Percentiles rank a stretch among this genome's conserved stretches.
These are phyloP conservation scores for Suaeda aralocaspica DNA, from an alignment of 148 eudicot genomes.

Conservation along the genomic window DNA sequence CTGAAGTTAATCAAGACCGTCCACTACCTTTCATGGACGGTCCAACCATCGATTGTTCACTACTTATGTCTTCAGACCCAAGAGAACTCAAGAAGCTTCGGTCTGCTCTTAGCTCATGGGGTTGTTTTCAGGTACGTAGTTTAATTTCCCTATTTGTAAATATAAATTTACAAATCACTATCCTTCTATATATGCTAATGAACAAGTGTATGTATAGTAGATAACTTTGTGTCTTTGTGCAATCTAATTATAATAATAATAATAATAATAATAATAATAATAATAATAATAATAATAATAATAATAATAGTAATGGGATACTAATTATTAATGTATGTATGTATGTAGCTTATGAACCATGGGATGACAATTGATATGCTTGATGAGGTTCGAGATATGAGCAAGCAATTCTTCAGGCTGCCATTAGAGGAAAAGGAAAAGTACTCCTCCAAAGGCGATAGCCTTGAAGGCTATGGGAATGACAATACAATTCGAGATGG, in stretches of 20 bases:
- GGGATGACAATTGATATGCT: slow-evolving; percentile 32
- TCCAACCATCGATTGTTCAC: slow-evolving; percentile 11
- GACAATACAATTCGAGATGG: slow-evolving; percentile 19
- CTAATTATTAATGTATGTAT: too few species aligned
- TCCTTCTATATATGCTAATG: too few species aligned
- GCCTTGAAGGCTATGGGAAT: slow-evolving; percentile 42
- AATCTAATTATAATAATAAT: too few species aligned
- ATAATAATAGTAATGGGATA: too few species aligned
- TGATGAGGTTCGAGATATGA: slow-evolving; percentile 31
- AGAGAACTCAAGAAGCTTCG: slow-evolving; percentile 38
- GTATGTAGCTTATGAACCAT: slow-evolving; percentile 40
- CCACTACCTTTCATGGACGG: slow-evolving; percentile 16
- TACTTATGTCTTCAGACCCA: background rate
- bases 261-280: too few species aligned
- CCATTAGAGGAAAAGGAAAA: slow-evolving; percentile 40
- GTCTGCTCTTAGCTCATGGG: slow-evolving; percentile 42
- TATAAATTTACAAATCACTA: too few species aligned
- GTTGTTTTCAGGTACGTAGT: slow-evolving; percentile 13
- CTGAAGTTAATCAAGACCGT: background rate
- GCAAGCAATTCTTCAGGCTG: slow-evolving; percentile 34
- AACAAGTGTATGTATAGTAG: too few species aligned
- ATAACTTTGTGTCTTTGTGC: too few species aligned
- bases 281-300: too few species aligned
- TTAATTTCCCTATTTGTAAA: too few species aligned
- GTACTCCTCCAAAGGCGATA: slow-evolving; percentile 13